Evolutionary conservation across 228 moss, liverwort and hornwort species (phyloP).

Genomic region (Sphagnum fallax): DNA sequence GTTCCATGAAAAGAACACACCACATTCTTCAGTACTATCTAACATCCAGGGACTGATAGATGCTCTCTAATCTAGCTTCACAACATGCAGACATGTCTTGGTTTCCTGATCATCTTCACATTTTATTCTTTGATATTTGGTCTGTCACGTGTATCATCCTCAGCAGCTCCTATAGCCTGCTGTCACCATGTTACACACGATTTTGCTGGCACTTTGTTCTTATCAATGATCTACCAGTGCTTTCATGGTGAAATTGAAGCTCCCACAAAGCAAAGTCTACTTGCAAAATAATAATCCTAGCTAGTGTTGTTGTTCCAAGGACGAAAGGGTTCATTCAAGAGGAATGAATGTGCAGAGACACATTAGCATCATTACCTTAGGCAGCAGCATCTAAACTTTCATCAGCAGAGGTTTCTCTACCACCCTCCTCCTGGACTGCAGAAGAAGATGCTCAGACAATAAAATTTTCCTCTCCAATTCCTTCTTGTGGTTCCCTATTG

Average conservation of each 20-base stretch:
- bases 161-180: background rate
- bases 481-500: background rate
- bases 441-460: background rate
- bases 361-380: too few species aligned
- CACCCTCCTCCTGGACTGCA: too few species aligned
- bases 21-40: background rate
- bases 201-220: too few species aligned
- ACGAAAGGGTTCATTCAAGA: too few species aligned
- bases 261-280: too few species aligned
- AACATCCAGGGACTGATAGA: background rate
- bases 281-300: too few species aligned
- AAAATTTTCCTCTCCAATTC: background rate
- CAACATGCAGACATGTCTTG: background rate
- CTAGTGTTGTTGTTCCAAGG: too few species aligned
- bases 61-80: background rate
- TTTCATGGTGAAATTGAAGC: too few species aligned
- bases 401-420: too few species aligned
- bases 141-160: background rate
- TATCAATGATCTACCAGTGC: too few species aligned
- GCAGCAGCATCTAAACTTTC: too few species aligned
- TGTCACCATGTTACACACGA: background rate
- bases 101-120: background rate
- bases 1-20: slow-evolving; percentile 8
- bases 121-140: background rate
- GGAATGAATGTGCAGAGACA: too few species aligned